Evolutionary conservation across 2,329 filamentous ascomycete species (phyloP).

Genomic region (Aureobasidium vineae): DNA sequence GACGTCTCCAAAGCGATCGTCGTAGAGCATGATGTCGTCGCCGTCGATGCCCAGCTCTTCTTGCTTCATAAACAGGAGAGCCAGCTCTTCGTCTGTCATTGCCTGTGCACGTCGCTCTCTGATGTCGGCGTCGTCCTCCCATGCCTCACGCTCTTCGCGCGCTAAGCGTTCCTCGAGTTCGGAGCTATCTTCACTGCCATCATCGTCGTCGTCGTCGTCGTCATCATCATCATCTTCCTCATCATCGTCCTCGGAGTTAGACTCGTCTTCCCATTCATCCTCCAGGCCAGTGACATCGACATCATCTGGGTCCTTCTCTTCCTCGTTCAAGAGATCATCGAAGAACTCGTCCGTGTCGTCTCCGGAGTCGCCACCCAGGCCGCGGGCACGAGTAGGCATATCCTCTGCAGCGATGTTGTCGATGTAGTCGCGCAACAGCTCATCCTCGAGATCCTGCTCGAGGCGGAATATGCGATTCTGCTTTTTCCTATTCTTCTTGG

Average conservation of each 20-base stretch:
- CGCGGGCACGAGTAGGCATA: slow-evolving; percentile 23
- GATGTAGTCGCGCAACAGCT: slow-evolving; percentile 67
- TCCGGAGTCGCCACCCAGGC: slow-evolving; percentile 27
- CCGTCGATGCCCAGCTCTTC: slow-evolving; percentile 62
- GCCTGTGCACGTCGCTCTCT: slow-evolving; percentile 41
- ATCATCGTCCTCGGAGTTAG: slow-evolving; percentile 21
- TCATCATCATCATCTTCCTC: slow-evolving; percentile 39
- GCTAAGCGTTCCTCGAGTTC: slow-evolving; percentile 39
- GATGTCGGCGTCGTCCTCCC: slow-evolving; percentile 46
- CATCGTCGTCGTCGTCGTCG: slow-evolving; percentile 43
- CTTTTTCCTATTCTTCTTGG: slow-evolving; percentile 38
- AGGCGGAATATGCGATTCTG: slow-evolving; percentile 35
- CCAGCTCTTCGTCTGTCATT: slow-evolving; percentile 61
- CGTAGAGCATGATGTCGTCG: slow-evolving; percentile 59
- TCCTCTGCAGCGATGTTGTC: slow-evolving; percentile 54
- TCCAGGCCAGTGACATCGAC: slow-evolving; percentile 22
- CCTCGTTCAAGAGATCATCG: slow-evolving; percentile 34
- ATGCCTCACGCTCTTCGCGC: slow-evolving; percentile 38
- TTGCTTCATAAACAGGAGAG: slow-evolving; percentile 60
- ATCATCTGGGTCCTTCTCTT: slow-evolving; percentile 35
- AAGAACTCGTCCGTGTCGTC: slow-evolving; percentile 31
- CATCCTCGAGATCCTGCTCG: slow-evolving; percentile 51
- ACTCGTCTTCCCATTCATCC: slow-evolving; percentile 28
- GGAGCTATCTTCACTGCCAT: slow-evolving; percentile 39
- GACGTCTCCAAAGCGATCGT: slow-evolving; percentile 40